Base-by-base conservation (phyloP, 352 stramenopile genomes). In the Aphanomyces astaci region DNA sequence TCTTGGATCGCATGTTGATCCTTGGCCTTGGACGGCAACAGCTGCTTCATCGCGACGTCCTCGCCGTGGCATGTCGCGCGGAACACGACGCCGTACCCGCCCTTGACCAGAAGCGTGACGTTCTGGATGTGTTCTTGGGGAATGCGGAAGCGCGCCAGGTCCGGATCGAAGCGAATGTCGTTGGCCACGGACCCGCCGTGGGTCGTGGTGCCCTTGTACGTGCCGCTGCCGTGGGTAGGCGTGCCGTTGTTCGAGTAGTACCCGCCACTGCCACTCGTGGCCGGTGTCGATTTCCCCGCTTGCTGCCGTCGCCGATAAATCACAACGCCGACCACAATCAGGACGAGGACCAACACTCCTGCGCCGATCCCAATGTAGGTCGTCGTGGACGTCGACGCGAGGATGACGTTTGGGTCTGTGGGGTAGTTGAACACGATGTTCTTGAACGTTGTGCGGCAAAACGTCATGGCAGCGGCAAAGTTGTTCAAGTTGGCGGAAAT, bases 11-110 rank as follows among this genome's bases (percentile, higher is more conserved):
- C 71, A 2, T 71, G 56, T 19, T 64, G 74, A n/a, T 75, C 59
- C 60, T 82, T 80, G 11, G 74, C 73, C 51, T 83, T 84, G 22
- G 80, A 77, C 0, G 77, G 74, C 19, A 75, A 56, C 25, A 87
- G 71, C 48, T 82, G 79, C 72, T 87, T 87, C 49, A 87, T 63
- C 45, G 80, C 76, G 27, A 87, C 78, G 11, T 79, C 57, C 9
- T 24, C 52, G 17, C 77, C 60, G 0, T 72, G 65, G 43, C 80
- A 66, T 1, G 59, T 73, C 24, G 78, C 78, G 11, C 80, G 63
- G 31, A 84, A 74, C 15, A 88, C 78, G 24, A 88, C 69, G 5
- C 79, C 81, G n/a, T 76, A 82, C 32, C 77, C 81, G 19, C 81
- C 81, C 33, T 85, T 82, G 0, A 78, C 78, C 7, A 89, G 49